A percentile compares a stretch with the other conserved stretches of the same genome.
These are phyloP conservation scores for Nelumbo lutea DNA, from an alignment of 164 flowering plant species.

Conservation along the genomic window DNA sequence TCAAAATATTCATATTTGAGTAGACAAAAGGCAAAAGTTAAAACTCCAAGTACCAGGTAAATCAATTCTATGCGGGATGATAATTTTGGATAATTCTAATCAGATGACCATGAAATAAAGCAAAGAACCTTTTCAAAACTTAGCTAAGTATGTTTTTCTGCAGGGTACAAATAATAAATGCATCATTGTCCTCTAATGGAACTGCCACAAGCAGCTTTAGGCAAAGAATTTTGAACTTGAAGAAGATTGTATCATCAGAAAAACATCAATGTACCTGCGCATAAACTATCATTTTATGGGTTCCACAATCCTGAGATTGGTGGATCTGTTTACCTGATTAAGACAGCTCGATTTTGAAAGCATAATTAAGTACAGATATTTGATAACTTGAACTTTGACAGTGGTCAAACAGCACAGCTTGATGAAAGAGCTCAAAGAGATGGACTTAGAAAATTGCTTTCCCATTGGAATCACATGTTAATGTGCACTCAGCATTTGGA, in stretches of 20 bases:
- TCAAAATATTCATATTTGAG: too few relatives aligned
- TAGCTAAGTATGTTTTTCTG: too few relatives aligned
- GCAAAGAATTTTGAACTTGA: background rate
- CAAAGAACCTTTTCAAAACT: too few relatives aligned
- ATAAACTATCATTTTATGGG: background rate
- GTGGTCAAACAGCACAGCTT: background rate
- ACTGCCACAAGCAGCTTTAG: background rate
- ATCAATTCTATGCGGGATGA: too few relatives aligned
- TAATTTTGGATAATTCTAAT: too few relatives aligned
- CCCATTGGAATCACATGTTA: background rate
- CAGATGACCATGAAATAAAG: too few relatives aligned
- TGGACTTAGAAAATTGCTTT: background rate
- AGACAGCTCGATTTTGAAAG: background rate
- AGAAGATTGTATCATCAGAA: background rate
- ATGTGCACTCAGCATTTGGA: background rate
- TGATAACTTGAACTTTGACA: background rate
- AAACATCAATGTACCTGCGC: background rate
- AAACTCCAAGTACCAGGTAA: too few relatives aligned
- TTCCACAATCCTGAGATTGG: background rate
- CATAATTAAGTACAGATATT: background rate
- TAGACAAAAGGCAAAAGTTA: too few relatives aligned
- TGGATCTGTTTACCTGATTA: background rate
- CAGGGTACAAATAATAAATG: too few relatives aligned
- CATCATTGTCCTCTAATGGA: background rate
- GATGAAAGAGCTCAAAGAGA: too few relatives aligned